A percentile compares a stretch with the other conserved stretches of the same genome.
phyloP scores from a whole-genome alignment of 805 yeast genomes.

The Lachancea sp. region DNA sequence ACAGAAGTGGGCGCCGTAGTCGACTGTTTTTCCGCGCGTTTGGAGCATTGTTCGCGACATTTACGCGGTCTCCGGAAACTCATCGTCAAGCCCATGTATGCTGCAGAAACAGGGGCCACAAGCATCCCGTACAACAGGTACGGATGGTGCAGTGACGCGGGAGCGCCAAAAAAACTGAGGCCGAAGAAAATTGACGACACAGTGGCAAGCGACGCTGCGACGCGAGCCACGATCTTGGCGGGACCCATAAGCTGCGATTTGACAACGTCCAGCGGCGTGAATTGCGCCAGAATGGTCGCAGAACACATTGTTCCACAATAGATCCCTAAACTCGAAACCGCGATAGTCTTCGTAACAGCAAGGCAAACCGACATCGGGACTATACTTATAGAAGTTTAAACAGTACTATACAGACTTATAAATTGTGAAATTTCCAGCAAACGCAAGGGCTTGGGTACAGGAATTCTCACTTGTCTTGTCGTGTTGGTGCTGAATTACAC shows the following conservation, averaged over 20 bases:
- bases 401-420: background rate
- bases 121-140: conserved; percentile 50
- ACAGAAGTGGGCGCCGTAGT: background rate
- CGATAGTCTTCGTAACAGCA: conserved; percentile 53
- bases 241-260: conserved; percentile 14
- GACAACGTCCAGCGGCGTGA: conserved; percentile 16
- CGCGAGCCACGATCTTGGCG: conserved; percentile 18
- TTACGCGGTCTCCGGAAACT: background rate
- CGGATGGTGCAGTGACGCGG: conserved; percentile 58
- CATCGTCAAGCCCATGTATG: conserved; percentile 2
- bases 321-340: conserved; percentile 64
- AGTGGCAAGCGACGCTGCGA: conserved; percentile 37
- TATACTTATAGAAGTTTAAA: background rate
- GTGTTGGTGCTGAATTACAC: too few relatives aligned
- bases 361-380: conserved; percentile 46
- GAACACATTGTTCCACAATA: conserved; percentile 34
- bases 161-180: conserved; percentile 51
- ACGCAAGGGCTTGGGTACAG: background rate
- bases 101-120: conserved; percentile 5
- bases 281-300: conserved; percentile 33
- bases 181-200: conserved; percentile 47
- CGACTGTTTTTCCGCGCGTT: background rate
- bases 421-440: background rate
- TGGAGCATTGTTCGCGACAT: conserved; percentile 2
- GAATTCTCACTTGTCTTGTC: too few relatives aligned